Evolutionary conservation across 768 basidiomycete species (phyloP).

Genomic region (Mycena galopus): DNA sequence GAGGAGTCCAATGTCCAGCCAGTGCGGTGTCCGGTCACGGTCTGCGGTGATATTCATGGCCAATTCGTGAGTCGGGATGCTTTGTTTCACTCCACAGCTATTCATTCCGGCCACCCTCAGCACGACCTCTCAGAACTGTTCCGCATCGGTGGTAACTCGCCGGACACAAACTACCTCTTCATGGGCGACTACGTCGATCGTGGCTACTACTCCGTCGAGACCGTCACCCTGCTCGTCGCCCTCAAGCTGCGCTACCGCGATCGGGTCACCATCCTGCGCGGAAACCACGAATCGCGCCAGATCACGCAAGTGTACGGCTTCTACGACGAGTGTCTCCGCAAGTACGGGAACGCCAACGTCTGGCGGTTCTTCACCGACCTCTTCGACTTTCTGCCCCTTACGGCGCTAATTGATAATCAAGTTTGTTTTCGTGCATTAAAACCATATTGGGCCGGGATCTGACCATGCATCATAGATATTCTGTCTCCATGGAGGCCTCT

Average conservation of each 20-base stretch:
- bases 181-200: constrained; percentile 99
- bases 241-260: constrained; percentile 98
- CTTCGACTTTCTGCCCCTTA: constrained; percentile 97
- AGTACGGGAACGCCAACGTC: constrained; percentile 99
- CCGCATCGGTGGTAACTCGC: constrained; percentile 98
- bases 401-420: constrained; percentile 98
- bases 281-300: constrained; percentile 99
- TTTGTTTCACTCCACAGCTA: constrained; percentile 26
- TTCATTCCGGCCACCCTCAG: constrained; percentile 55
- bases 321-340: constrained; percentile 99
- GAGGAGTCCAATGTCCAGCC: constrained; percentile 99
- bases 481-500: constrained; percentile 97
- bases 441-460: constrained; percentile 24
- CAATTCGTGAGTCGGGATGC: constrained; percentile 86
- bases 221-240: constrained; percentile 96
- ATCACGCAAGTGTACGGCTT: constrained; percentile 99
- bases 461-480: constrained; percentile 79
- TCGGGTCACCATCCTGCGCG: constrained; percentile 96
- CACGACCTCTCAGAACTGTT: constrained; percentile 99
- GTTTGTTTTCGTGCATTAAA: constrained; percentile 64
- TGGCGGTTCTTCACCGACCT: constrained; percentile 99
- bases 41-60: constrained; percentile 99
- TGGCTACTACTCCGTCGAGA: constrained; percentile 99
- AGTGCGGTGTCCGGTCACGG: constrained; percentile 97
- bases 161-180: constrained; percentile 99